Percentiles rank a stretch among this genome's conserved stretches.
Conservation (phyloP, 2,329 filamentous ascomycete genomes). For the Karstenula rhodostoma region DNA sequence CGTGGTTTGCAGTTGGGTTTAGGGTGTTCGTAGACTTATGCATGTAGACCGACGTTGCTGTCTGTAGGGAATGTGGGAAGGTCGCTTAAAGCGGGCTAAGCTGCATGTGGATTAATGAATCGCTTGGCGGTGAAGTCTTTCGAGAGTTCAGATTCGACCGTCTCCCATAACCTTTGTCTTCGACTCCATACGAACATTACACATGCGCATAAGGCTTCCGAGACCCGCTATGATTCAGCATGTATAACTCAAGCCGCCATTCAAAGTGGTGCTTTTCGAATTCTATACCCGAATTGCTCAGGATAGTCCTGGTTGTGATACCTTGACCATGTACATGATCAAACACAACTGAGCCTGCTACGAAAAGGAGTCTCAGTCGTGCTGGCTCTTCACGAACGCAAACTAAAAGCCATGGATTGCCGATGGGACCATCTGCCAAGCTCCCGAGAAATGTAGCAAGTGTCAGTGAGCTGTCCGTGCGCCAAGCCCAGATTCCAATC, state of each 20-base stretch:
- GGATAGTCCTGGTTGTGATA: too few relatives aligned
- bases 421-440: background rate
- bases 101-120: background rate
- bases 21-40: background rate
- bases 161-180: too few relatives aligned
- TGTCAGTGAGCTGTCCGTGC: conserved; percentile 16
- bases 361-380: too few relatives aligned
- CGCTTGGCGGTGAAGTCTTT: conserved; percentile 9
- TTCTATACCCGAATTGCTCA: too few relatives aligned
- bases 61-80: conserved; percentile 10
- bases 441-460: background rate
- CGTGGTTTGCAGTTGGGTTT: background rate
- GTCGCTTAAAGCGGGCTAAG: conserved; percentile 4
- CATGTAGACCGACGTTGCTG: background rate
- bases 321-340: too few relatives aligned
- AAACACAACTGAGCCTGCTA: too few relatives aligned
- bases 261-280: too few relatives aligned
- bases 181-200: too few relatives aligned
- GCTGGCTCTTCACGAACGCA: too few relatives aligned
- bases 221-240: too few relatives aligned
- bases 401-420: background rate
- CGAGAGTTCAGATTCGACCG: background rate
- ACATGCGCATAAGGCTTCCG: too few relatives aligned
- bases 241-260: too few relatives aligned
- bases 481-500: conserved; percentile 23